Percentiles rank a stretch among this genome's conserved stretches.
Conservation (phyloP, 805 yeast genomes). For the Pichia californica region DNA sequence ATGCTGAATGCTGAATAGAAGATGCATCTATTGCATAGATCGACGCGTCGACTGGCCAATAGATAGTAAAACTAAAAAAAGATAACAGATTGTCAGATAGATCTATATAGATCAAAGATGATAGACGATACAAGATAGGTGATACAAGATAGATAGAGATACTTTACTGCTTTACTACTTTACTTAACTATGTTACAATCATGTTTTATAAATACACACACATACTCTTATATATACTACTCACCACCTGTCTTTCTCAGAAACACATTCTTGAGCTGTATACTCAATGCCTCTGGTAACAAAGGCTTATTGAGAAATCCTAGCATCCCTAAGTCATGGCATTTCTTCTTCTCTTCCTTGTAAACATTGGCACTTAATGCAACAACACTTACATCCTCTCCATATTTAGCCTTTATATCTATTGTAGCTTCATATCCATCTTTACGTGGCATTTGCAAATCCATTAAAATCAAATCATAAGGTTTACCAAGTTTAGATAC, state of each 20-base stretch:
- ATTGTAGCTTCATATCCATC: conserved; percentile 50
- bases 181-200: too few relatives aligned
- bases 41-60: too few relatives aligned
- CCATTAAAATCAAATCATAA: conserved; percentile 52
- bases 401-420: conserved; percentile 32
- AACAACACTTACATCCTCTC: conserved; percentile 28
- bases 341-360: conserved; percentile 43
- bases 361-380: conserved; percentile 51
- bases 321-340: conserved; percentile 45
- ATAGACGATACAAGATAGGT: too few relatives aligned
- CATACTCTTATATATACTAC: too few relatives aligned
- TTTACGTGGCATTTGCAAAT: conserved; percentile 32
- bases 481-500: conserved; percentile 22
- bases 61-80: too few relatives aligned
- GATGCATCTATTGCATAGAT: too few relatives aligned
- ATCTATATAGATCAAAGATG: too few relatives aligned
- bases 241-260: not conserved
- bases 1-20: not conserved
- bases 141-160: too few relatives aligned
- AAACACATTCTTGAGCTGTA: conserved; percentile 26
- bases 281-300: conserved; percentile 37
- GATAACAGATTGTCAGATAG: too few relatives aligned
- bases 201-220: conserved; percentile 1
- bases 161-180: too few relatives aligned
- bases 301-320: conserved; percentile 50